Base-by-base conservation (phyloP, 345 rosid species). In the Eucalyptus sp. region DNA sequence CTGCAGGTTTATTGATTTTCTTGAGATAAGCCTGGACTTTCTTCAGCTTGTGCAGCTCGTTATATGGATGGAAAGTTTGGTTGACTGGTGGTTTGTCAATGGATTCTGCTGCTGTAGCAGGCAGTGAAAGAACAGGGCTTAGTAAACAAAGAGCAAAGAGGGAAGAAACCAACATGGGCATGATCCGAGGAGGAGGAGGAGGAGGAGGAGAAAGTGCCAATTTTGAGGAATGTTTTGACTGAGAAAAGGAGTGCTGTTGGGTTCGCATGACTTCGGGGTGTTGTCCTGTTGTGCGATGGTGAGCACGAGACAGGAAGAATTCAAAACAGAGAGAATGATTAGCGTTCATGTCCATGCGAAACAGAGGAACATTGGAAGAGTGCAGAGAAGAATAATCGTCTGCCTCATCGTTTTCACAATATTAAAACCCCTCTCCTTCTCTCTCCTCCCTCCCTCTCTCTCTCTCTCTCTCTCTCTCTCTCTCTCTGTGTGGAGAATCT, bases 1-100 rank as follows among this genome's bases (percentile, higher is more conserved):
- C 93, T 50, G 97, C 91, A 87, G 99, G 97, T 91, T 98, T 98
- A 95, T 96, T 98, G 93, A 96, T 93, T 93, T 90, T 94, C 86
- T 90, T 93, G 90, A 98, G 96, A 90, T 91, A 95, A 48, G 95
- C 90, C 86, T 91, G 91, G 86, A 96, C 91, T 90, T 89, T 91
- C 91, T 88, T 94, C 79, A 94, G 91, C 95, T 93, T 95, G 41
- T 86, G 93, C 86, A 92, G 89, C 89, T 95, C 94, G 52, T 88
- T 91, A 16, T 49, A 41, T 5, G 97, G 95, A 89, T 90, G 92
- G 87, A 94, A 91, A 89, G 98, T 94, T 66, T 93, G 93, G 90
- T 96, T 95, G 43, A 86, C 88, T 10, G 62, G 87, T 8, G 27
- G 41, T 87, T 88, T 91, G 92, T 90, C 68, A 87, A 93, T 90